Evolutionary conservation across 768 basidiomycete genomes (phyloP).

Genomic region (Tulasnella sp.): DNA sequence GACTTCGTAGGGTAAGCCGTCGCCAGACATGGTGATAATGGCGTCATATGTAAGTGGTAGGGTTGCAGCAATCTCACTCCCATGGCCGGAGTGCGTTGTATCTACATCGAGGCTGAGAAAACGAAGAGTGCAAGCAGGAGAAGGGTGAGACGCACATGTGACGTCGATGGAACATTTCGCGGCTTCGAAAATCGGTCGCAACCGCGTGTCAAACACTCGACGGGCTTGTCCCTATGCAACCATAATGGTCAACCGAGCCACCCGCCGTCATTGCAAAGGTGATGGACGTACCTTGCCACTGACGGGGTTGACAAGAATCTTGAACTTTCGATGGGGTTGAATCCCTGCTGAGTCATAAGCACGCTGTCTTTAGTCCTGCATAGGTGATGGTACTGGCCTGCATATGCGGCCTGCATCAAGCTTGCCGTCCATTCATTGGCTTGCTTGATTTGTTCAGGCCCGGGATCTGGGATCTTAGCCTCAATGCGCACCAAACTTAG

Average conservation of each 20-base stretch:
- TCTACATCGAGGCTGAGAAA: conserved; percentile 34
- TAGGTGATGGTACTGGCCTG: conserved; percentile 36
- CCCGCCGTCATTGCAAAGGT: not conserved
- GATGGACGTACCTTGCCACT: conserved; percentile 55
- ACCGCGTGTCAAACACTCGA: conserved; percentile 41
- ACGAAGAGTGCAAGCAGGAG: not conserved
- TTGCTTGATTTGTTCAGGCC: conserved; percentile 23
- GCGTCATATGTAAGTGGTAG: conserved; percentile 57
- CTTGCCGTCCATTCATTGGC: conserved; percentile 44
- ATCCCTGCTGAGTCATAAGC: conserved; percentile 32
- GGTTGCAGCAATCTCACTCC: conserved; percentile 48
- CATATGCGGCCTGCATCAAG: conserved; percentile 50
- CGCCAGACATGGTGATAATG: conserved; percentile 67
- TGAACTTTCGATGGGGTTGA: conserved; percentile 46
- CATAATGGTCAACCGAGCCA: not conserved
- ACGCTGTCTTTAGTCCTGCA: not conserved
- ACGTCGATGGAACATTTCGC: conserved; percentile 55
- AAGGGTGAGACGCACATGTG: conserved; percentile 38
- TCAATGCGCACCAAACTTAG: conserved; percentile 36
- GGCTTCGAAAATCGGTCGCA: conserved; percentile 62
- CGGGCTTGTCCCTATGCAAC: conserved; percentile 55
- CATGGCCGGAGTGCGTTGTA: conserved; percentile 55
- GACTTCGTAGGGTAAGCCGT: conserved; percentile 75
- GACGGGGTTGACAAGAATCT: conserved; percentile 67
- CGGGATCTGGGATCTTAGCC: conserved; percentile 32